Base-by-base conservation (phyloP, 73 alveolate genomes). In the Symbiodinium natans region DNA sequence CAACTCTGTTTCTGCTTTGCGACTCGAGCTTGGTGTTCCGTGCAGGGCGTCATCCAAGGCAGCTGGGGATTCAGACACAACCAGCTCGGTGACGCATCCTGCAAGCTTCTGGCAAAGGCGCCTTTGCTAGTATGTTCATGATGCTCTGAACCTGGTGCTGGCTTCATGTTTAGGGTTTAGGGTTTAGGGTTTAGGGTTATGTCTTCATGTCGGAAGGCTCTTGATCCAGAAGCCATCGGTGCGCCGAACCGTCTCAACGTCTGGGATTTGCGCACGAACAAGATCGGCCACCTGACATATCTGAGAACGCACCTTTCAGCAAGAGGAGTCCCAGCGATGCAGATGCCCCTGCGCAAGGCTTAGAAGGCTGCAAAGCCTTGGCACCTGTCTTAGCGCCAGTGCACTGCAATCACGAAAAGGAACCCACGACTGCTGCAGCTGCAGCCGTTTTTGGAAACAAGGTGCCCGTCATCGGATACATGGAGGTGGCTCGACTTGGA, bases 21-120 rank as follows among this genome's bases (percentile, higher is more conserved):
- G n/a, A n/a, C n/a, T n/a, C n/a, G n/a, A n/a, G n/a, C n/a, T n/a
- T n/a, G n/a, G n/a, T n/a, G n/a, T n/a, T n/a, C n/a, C 71, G 71
- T 52, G 71, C 71, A 52, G 23, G 21, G 23, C n/a, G 71, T 13
- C 71, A 52, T n/a, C 23, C 80, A 63, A 63, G 80, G 80, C 80
- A 90, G 96, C 75, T 90, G 96, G 96, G 96, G 96, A n/a, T 90
- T 90, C 34, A 13, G 96, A 73, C 96, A 90, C 77, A 90, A 90
- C 82, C 86, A 90, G 82, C 96, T 90, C 23, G 87, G 96, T 34
- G 96, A 90, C n/a, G 87, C 80, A 5, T 63, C 80, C 17, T 63
- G 80, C 80, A 63, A 63, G 80, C 80, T 63, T 29, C 13, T 63
- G 4, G 80, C 80, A 23, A 63, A 63, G 80, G 80, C 80, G 39